Evolutionary conservation across 768 basidiomycete species (phyloP).

Genomic region (Hygrophorus russula): DNA sequence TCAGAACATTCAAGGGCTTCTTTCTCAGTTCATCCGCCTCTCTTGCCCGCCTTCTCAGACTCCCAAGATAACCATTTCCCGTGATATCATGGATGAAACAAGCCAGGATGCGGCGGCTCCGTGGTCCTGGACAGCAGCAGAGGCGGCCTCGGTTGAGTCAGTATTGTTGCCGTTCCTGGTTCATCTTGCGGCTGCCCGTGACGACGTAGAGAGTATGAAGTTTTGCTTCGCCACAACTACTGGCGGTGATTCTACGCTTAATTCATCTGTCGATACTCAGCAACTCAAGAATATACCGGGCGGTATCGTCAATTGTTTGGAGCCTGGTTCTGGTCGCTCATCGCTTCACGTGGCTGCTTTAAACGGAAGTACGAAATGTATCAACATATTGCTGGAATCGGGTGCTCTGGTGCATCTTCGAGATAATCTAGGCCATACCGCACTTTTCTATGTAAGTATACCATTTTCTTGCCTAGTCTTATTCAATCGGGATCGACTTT

Average conservation of each 20-base stretch:
- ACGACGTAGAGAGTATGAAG: constrained; percentile 51
- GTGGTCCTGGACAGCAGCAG: constrained; percentile 73
- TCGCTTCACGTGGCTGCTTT: constrained; percentile 74
- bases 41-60: constrained; percentile 26
- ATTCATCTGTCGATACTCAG: constrained; percentile 16
- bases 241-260: constrained; percentile 15
- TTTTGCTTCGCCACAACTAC: constrained; percentile 41
- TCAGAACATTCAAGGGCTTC: constrained; percentile 47
- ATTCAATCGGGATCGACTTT: not conserved
- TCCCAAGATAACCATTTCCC: constrained; percentile 25
- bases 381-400: constrained; percentile 44
- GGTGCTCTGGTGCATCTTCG: constrained; percentile 79
- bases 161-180: constrained; percentile 69
- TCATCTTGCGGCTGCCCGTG: constrained; percentile 64
- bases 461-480: not conserved
- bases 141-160: constrained; percentile 58
- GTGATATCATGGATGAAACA: constrained; percentile 26
- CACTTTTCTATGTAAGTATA: constrained; percentile 63
- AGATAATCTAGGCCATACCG: constrained; percentile 72
- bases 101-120: constrained; percentile 43
- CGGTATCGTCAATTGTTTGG: constrained; percentile 65
- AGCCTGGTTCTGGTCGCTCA: constrained; percentile 58
- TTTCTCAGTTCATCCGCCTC: constrained; percentile 61
- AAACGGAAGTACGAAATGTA: constrained; percentile 41
- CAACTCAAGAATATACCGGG: constrained; percentile 37